These are phyloP conservation scores for Kalmusia sp. DNA, from an alignment of 2,329 filamentous ascomycete species.

Conservation along the genomic window DNA sequence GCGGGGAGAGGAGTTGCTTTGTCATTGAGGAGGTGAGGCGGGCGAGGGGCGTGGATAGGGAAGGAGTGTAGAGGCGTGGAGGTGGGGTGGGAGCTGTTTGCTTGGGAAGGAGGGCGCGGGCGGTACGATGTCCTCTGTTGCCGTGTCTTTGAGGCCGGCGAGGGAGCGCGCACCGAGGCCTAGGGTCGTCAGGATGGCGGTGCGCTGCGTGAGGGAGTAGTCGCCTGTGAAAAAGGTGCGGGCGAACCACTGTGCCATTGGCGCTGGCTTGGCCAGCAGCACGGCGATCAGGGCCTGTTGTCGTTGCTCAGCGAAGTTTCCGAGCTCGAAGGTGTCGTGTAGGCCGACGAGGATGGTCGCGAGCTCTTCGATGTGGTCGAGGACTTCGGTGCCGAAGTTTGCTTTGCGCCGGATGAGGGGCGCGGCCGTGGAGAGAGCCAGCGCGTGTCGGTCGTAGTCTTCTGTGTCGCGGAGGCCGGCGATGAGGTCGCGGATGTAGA, in stretches of 20 bases:
- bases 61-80: slow-evolving; percentile 74
- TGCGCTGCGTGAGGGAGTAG: slow-evolving; percentile 85
- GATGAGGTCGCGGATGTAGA: slow-evolving; percentile 89
- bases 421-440: slow-evolving; percentile 80
- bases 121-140: slow-evolving; percentile 54
- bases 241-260: slow-evolving; percentile 84
- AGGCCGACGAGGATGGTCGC: slow-evolving; percentile 78
- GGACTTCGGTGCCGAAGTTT: slow-evolving; percentile 85
- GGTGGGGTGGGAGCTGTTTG: slow-evolving; percentile 75
- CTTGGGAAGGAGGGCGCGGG: slow-evolving; percentile 71
- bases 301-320: slow-evolving; percentile 74
- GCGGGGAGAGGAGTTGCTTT: slow-evolving; percentile 76
- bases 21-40: slow-evolving; percentile 72
- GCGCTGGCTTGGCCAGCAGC: slow-evolving; percentile 75
- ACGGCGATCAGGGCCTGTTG: slow-evolving; percentile 84
- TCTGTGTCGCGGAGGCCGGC: slow-evolving; percentile 79
- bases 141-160: slow-evolving; percentile 72
- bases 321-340: slow-evolving; percentile 82
- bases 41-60: slow-evolving; percentile 63
- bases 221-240: slow-evolving; percentile 90
- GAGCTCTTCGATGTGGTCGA: slow-evolving; percentile 82
- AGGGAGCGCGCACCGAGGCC: slow-evolving; percentile 85
- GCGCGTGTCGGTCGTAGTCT: slow-evolving; percentile 81
- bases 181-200: slow-evolving; percentile 79
- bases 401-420: slow-evolving; percentile 86